Percentiles rank a stretch among this genome's conserved stretches.
These are phyloP conservation scores for Trifolium fragiferum DNA, from an alignment of 306 rosid species.

Conservation along the genomic window DNA sequence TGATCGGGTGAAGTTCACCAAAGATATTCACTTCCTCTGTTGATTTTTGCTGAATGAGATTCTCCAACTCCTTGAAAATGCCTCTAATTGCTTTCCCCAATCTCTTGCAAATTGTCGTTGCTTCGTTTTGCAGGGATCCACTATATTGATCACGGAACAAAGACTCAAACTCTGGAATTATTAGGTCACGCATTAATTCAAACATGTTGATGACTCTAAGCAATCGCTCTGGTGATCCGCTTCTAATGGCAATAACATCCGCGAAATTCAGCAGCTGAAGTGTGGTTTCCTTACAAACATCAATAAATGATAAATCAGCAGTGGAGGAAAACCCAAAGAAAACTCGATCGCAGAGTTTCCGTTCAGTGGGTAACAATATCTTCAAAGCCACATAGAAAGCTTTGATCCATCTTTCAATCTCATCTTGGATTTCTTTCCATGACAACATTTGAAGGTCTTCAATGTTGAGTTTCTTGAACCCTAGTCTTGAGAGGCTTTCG, in stretches of 20 bases:
- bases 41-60: too few species aligned
- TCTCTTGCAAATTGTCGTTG: constrained; percentile 80
- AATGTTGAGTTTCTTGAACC: neutral
- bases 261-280: constrained; percentile 80
- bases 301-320: constrained; percentile 78
- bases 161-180: constrained; percentile 62
- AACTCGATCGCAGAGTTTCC: constrained; percentile 68
- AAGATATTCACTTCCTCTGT: too few species aligned
- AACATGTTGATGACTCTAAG: constrained; percentile 76
- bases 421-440: neutral
- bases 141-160: constrained; percentile 48
- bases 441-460: constrained; percentile 32
- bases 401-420: constrained; percentile 67
- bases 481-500: neutral
- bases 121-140: constrained; percentile 67
- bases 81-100: constrained; percentile 58
- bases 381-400: constrained; percentile 67
- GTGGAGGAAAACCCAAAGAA: constrained; percentile 77
- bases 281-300: constrained; percentile 74
- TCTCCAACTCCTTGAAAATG: too few species aligned
- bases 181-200: constrained; percentile 76
- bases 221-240: constrained; percentile 80
- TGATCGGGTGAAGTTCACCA: too few species aligned
- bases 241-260: constrained; percentile 71
- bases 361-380: constrained; percentile 79